Percentiles rank a stretch among this genome's conserved stretches.
phyloP scores from a whole-genome alignment of 805 yeast genomes.

The Yarrowia deformans region DNA sequence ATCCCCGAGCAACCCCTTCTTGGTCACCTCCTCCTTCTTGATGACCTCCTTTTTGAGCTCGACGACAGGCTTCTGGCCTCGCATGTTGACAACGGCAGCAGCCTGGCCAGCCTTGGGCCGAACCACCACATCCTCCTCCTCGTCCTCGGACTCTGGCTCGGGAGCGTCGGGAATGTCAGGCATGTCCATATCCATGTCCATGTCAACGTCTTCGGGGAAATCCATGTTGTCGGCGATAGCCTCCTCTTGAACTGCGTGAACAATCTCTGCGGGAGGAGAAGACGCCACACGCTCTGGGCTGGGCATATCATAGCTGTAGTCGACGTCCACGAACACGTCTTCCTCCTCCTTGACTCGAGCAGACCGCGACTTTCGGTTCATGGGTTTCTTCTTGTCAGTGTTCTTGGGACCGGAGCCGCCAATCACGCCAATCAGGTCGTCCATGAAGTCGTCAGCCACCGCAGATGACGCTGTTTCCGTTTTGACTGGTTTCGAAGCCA shows the following conservation, averaged over 20 bases:
- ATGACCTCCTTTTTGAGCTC: not conserved
- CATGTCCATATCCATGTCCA: not conserved
- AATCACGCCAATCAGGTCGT: slow-evolving; percentile 68
- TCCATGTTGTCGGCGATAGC: slow-evolving; percentile 40
- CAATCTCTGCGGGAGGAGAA: slow-evolving; percentile 27
- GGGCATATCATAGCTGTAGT: slow-evolving; percentile 72
- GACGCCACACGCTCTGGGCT: slow-evolving; percentile 16
- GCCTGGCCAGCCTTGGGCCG: slow-evolving; percentile 29
- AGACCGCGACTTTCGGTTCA: slow-evolving; percentile 26
- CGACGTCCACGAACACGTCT: slow-evolving; percentile 51
- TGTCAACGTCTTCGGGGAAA: not conserved
- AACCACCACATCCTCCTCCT: slow-evolving; percentile 20
- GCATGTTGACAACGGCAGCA: slow-evolving; percentile 11
- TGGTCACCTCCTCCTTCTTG: not conserved
- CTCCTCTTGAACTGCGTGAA: slow-evolving; percentile 19
- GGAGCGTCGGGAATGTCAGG: slow-evolving; percentile 2
- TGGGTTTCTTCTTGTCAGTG: slow-evolving; percentile 3
- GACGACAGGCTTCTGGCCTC: slow-evolving; percentile 15
- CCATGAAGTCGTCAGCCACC: slow-evolving; percentile 63
- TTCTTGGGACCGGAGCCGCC: not conserved
- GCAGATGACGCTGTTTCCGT: slow-evolving; percentile 34
- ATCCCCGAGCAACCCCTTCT: not conserved
- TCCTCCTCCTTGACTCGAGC: slow-evolving; percentile 9
- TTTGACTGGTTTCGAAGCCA: slow-evolving; percentile 48
- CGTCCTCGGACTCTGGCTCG: slow-evolving; percentile 40